Conservation (phyloP, 2,329 filamentous ascomycete genomes). For the Mollisiaceae sp. region DNA sequence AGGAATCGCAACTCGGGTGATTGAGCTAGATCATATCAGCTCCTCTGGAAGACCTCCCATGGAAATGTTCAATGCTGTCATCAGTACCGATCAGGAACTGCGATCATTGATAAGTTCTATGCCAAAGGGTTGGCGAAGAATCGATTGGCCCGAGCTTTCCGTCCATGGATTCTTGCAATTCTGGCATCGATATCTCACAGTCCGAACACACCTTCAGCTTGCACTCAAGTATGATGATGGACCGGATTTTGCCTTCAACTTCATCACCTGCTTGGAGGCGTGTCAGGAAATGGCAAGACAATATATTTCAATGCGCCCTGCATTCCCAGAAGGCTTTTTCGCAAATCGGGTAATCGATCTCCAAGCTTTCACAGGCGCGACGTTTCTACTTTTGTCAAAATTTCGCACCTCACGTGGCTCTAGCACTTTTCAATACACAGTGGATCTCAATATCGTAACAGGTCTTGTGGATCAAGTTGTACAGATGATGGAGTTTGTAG, state of each 20-base stretch:
- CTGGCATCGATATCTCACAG: conserved; percentile 16
- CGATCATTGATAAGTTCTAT: conserved; percentile 10
- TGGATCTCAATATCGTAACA: conserved; percentile 5
- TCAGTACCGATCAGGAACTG: conserved; percentile 16
- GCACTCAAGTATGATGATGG: conserved; percentile 18
- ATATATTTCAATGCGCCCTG: conserved; percentile 16
- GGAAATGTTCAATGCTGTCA: conserved; percentile 17
- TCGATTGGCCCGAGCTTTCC: conserved; percentile 14
- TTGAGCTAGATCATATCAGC: conserved; percentile 13
- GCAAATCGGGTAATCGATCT: conserved; percentile 19
- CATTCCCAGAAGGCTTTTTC: conserved; percentile 17
- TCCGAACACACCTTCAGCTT: conserved; percentile 18
- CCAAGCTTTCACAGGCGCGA: conserved; percentile 16
- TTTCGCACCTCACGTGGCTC: conserved; percentile 9
- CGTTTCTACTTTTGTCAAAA: conserved; percentile 13
- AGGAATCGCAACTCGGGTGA: conserved; percentile 6
- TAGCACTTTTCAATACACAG: conserved; percentile 4
- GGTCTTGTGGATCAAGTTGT: conserved; percentile 14
- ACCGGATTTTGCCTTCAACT: conserved; percentile 18
- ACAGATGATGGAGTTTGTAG: conserved; percentile 13
- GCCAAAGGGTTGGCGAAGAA: conserved; percentile 16
- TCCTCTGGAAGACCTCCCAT: conserved; percentile 12
- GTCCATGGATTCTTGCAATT: conserved; percentile 15
- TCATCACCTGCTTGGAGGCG: conserved; percentile 17
- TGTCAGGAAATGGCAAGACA: conserved; percentile 17